Base-by-base conservation (phyloP, 495 filamentous ascomycete genomes). In the Aspergillus olivimuriae region DNA sequence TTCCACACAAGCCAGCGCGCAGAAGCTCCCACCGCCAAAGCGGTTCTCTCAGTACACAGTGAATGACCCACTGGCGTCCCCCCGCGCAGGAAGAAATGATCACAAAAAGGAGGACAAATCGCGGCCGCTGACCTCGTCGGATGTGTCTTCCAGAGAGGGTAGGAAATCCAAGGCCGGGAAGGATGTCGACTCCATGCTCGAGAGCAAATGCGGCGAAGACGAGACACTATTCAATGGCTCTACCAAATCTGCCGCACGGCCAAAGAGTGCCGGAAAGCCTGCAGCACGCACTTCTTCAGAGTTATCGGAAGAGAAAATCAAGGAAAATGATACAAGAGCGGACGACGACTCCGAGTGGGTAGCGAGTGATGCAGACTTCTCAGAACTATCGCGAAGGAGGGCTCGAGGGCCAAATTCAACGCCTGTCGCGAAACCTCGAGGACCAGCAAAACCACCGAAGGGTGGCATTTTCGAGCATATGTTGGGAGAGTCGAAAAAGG, bases 11-110 rank as follows among this genome's bases (percentile, higher is more conserved):
- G 43, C 69, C 52, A 19, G 69, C 67, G 42, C 78, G 61, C 48
- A 59, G 22, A 53, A 83, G 70, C 48, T 73, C 68, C 60, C 80
- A 66, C 43, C 55, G 64, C 52, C 74, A 63, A 66, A 61, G 44
- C 70, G 73, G 33, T 54, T 72, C 38, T 47, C 69, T 31, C 51
- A 61, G 38, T 68, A 68, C 41, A 74, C 69, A 30, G 58, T 60
- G 16, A 71, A 69, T 42, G 68, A 72, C n/a, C 47, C 36, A 14
- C 1, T 54, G 9, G 52, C 34, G 20, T 41, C 58, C 3, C 47
- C 48, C 14, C 59, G 44, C 2, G 46, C 51, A 12, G 28, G 20
- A 17, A 61, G 41, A 34, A 34, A 39, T 20, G 58, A 60, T 0
- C 35, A 43, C 10, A 50, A 43, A 9, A 61, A 48, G n/a, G 56